A percentile compares a stretch with the other conserved stretches of the same genome.
These are phyloP conservation scores for Pirum gemmata DNA, from an alignment of 78 protist species.

Conservation along the genomic window DNA sequence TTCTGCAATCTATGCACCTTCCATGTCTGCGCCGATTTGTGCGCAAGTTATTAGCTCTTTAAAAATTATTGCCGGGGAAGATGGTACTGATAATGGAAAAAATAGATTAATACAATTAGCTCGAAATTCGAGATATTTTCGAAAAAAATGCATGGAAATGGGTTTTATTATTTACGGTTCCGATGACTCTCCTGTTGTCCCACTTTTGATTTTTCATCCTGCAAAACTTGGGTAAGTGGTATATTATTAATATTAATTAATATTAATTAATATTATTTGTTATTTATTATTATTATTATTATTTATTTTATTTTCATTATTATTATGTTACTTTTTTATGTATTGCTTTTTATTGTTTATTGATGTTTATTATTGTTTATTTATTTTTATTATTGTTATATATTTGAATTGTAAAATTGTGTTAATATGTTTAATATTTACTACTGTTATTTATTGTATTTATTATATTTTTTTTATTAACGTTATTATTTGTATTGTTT, in stretches of 20 bases:
- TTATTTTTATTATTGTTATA: too few relatives aligned
- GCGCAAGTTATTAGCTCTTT: conserved; percentile 53
- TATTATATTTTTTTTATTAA: too few relatives aligned
- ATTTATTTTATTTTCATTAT: too few relatives aligned
- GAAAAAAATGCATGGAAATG: conserved; percentile 54
- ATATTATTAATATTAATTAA: too few relatives aligned
- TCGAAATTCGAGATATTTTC: conserved; percentile 71
- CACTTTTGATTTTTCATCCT: conserved; percentile 87
- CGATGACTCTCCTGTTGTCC: conserved; percentile 88
- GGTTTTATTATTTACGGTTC: conserved; percentile 75
- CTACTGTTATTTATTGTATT: too few relatives aligned
- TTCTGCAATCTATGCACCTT: conserved; percentile 59
- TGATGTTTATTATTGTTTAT: too few relatives aligned
- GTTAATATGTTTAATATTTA: too few relatives aligned
- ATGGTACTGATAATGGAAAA: conserved; percentile 26
- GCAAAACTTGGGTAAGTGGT: conserved; percentile 69
- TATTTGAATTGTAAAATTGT: too few relatives aligned
- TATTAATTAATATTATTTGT: too few relatives aligned
- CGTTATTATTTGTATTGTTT: too few relatives aligned
- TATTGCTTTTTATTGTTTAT: too few relatives aligned
- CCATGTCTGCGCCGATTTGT: conserved; percentile 54
- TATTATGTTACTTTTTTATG: not conserved
- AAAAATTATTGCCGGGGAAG: conserved; percentile 45
- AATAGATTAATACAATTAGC: conserved; percentile 58
- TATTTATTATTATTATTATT: too few relatives aligned